Percentiles rank a stretch among this genome's conserved stretches.
These are phyloP conservation scores for Nakaseomyces delphensis DNA, from an alignment of 1,139 yeast genomes.

Conservation along the genomic window DNA sequence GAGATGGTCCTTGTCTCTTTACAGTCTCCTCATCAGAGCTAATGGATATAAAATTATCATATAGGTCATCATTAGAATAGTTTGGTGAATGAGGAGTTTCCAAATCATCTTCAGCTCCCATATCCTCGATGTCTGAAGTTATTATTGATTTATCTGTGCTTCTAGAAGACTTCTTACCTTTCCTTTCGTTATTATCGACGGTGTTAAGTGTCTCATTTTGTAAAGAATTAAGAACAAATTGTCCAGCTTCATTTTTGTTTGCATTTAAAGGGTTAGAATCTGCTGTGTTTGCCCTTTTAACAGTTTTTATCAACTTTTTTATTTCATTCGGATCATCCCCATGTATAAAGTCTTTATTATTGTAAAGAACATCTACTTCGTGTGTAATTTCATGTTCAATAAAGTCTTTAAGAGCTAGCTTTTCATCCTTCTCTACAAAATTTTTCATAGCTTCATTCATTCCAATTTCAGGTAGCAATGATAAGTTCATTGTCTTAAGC, in stretches of 20 bases:
- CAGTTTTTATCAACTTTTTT: slow-evolving; percentile 26
- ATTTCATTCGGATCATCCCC: slow-evolving; percentile 31
- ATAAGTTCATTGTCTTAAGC: slow-evolving; percentile 52
- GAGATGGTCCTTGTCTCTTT: background rate
- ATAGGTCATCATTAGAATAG: slow-evolving; percentile 8
- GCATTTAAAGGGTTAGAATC: slow-evolving; percentile 6
- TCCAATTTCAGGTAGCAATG: slow-evolving; percentile 69
- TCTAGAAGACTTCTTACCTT: background rate
- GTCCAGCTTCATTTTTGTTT: slow-evolving; percentile 18
- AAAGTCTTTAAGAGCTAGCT: slow-evolving; percentile 56
- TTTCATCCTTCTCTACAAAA: slow-evolving; percentile 78
- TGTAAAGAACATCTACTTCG: slow-evolving; percentile 51
- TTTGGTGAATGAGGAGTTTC: slow-evolving; percentile 8
- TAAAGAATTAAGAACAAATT: slow-evolving; percentile 7
- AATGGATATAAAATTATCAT: slow-evolving; percentile 9
- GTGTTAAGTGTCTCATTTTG: background rate
- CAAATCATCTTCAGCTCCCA: background rate
- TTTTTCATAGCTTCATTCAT: slow-evolving; percentile 63
- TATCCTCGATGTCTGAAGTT: slow-evolving; percentile 11
- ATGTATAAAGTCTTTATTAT: slow-evolving; percentile 33
- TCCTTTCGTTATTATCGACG: background rate
- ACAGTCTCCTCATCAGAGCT: slow-evolving; percentile 10
- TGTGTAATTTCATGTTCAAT: slow-evolving; percentile 57
- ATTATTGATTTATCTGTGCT: slow-evolving; percentile 10
- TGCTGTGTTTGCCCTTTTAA: slow-evolving; percentile 19